A percentile compares a stretch with the other conserved stretches of the same genome.
phyloP scores from a whole-genome alignment of 2,329 filamentous ascomycete genomes.

The Cadophora sp. region DNA sequence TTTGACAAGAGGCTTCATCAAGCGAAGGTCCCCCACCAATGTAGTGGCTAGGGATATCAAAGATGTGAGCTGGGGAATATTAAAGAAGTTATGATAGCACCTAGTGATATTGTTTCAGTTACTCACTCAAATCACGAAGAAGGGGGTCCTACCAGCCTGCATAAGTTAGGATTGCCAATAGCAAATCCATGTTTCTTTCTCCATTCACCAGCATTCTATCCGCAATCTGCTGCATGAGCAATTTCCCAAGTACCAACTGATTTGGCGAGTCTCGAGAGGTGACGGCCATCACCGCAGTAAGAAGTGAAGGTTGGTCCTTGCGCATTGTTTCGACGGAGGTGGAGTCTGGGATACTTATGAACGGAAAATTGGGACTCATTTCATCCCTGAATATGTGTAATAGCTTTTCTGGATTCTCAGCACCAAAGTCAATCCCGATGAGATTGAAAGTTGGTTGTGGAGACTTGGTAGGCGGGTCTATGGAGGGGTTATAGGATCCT shows the following conservation, averaged over 20 bases:
- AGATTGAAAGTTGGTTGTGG: constrained; percentile 6
- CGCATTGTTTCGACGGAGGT: constrained; percentile 22
- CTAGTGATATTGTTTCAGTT: constrained; percentile 18
- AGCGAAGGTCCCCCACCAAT: constrained; percentile 32
- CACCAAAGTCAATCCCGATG: constrained; percentile 17
- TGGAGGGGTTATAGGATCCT: neutral
- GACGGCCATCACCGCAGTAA: constrained; percentile 34
- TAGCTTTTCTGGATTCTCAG: constrained; percentile 26
- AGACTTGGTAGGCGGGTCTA: neutral
- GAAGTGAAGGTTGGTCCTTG: constrained; percentile 31
- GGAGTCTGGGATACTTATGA: constrained; percentile 31
- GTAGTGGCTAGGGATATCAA: constrained; percentile 26
- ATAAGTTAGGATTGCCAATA: constrained; percentile 31
- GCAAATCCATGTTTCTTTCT: constrained; percentile 32
- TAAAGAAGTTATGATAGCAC: constrained; percentile 30
- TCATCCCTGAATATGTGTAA: constrained; percentile 30
- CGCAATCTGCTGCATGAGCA: constrained; percentile 30
- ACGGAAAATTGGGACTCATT: constrained; percentile 35
- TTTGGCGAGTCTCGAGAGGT: constrained; percentile 21
- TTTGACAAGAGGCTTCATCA: constrained; percentile 21
- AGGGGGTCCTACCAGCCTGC: constrained; percentile 27
- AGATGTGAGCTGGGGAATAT: constrained; percentile 26
- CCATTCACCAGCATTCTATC: constrained; percentile 29
- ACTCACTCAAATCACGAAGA: neutral
- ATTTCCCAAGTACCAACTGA: constrained; percentile 23